Evolutionary conservation across 2,329 filamentous ascomycete genomes (phyloP).

Genomic region (Pseudogymnoascus sp.): DNA sequence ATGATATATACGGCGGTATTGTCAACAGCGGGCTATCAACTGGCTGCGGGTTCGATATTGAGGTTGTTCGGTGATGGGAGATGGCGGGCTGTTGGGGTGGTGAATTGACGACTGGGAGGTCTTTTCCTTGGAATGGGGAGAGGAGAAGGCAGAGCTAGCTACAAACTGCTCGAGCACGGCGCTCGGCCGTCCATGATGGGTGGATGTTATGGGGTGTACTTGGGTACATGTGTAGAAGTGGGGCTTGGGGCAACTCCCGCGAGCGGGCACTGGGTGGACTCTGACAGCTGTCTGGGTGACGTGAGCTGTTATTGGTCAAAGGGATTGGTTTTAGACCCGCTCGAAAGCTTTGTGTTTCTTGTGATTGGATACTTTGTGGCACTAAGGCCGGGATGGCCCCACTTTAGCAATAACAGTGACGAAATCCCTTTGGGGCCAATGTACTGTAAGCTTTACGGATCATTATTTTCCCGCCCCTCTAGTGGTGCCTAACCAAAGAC

Average conservation of each 20-base stretch:
- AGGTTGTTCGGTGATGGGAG: neutral
- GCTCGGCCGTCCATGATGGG: conserved; percentile 1
- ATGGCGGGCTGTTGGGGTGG: conserved; percentile 1
- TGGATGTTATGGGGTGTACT: neutral
- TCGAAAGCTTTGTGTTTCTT: neutral
- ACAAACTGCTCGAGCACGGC: neutral
- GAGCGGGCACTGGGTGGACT: neutral
- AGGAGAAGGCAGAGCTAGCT: conserved; percentile 6
- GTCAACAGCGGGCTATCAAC: neutral
- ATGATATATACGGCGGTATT: neutral
- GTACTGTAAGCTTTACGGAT: neutral
- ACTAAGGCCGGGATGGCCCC: neutral
- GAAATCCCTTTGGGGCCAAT: neutral
- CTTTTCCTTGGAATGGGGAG: conserved; percentile 6
- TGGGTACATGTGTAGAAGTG: neutral
- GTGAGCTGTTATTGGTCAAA: neutral
- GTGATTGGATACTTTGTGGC: neutral
- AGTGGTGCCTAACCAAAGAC: no score
- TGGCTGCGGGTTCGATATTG: neutral
- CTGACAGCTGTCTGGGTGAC: neutral
- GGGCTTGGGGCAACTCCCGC: conserved; percentile 1
- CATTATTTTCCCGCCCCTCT: neutral
- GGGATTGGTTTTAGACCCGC: neutral
- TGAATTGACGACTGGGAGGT: neutral
- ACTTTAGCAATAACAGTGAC: neutral